phyloP scores from a whole-genome alignment of 225 moss, liverwort and hornwort genomes.

The Takakia lepidozioides region DNA sequence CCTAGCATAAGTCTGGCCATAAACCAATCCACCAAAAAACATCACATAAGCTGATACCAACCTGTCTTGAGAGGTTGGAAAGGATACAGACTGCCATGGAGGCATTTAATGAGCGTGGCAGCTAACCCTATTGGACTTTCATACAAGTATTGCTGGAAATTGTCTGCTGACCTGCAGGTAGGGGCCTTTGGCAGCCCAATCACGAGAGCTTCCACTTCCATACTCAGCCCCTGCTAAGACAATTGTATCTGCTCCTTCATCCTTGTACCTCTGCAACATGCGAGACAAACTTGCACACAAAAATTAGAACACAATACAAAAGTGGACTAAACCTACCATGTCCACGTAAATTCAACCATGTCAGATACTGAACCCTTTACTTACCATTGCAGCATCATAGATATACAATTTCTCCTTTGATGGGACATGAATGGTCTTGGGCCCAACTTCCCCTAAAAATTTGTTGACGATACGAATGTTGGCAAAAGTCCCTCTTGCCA shows the following conservation, averaged over 20 bases:
- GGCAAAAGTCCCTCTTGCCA: slow-evolving; percentile 94
- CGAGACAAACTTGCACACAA: not conserved
- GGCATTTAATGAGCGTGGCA: no score
- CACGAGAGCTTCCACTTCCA: slow-evolving; percentile 96
- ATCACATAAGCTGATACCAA: no score
- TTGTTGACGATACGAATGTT: slow-evolving; percentile 98
- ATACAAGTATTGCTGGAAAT: no score
- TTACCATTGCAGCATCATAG: slow-evolving; percentile 80
- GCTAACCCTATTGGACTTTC: no score
- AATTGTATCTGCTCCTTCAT: slow-evolving; percentile 64
- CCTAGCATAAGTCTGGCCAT: no score
- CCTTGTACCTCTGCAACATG: slow-evolving; percentile 64
- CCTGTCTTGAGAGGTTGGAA: no score
- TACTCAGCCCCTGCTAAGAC: slow-evolving; percentile 94
- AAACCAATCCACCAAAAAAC: not conserved
- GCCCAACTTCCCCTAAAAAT: slow-evolving; percentile 88
- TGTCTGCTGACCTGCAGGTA: slow-evolving; percentile 59
- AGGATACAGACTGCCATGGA: no score
- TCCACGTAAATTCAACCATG: not conserved
- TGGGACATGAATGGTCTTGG: slow-evolving; percentile 79
- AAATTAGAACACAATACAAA: not conserved
- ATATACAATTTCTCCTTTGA: slow-evolving; percentile 67
- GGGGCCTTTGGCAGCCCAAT: slow-evolving; percentile 99
- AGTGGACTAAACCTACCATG: no score
- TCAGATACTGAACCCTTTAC: not conserved